Evolutionary conservation across 1,284 basidiomycete genomes (phyloP).

Genomic region (Rhodotorula mucilaginosa): DNA sequence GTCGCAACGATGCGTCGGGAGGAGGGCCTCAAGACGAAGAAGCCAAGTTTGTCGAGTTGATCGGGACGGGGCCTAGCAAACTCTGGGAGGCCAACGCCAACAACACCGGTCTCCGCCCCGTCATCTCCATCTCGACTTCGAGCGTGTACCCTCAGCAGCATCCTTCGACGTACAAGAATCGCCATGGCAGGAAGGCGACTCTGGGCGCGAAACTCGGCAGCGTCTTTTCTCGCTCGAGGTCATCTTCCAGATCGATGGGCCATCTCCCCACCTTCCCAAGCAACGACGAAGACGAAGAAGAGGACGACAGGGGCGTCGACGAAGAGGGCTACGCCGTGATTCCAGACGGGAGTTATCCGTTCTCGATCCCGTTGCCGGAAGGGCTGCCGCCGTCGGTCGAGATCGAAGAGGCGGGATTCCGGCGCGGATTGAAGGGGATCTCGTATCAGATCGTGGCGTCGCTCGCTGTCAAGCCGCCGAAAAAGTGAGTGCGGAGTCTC

Average conservation of each 20-base stretch:
- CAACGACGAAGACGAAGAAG: background rate
- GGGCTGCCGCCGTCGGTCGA: constrained; percentile 31
- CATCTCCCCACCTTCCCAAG: background rate
- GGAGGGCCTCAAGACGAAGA: background rate
- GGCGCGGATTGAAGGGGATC: constrained; percentile 13
- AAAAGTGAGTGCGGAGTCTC: constrained; percentile 18
- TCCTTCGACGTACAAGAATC: constrained; percentile 1
- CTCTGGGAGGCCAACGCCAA: constrained; percentile 21
- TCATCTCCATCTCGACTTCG: background rate
- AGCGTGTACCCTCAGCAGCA: background rate
- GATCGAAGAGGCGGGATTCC: background rate
- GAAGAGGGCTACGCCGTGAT: constrained; percentile 29
- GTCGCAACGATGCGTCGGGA: background rate
- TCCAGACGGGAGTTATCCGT: constrained; percentile 35
- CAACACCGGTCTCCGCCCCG: background rate
- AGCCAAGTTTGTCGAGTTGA: constrained; percentile 26
- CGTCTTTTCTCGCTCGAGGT: background rate
- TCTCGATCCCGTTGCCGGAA: constrained; percentile 32
- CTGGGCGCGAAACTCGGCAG: constrained; percentile 6
- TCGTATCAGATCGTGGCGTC: constrained; percentile 34
- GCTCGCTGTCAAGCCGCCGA: constrained; percentile 22
- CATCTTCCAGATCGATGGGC: background rate
- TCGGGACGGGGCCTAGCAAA: constrained; percentile 29
- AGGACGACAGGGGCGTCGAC: constrained; percentile 6
- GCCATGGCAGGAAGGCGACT: background rate